Evolutionary conservation across 2,329 filamentous ascomycete genomes (phyloP), one percentile per base, ranked within the genome.

Genomic region (Rhynchosporium secalis): DNA sequence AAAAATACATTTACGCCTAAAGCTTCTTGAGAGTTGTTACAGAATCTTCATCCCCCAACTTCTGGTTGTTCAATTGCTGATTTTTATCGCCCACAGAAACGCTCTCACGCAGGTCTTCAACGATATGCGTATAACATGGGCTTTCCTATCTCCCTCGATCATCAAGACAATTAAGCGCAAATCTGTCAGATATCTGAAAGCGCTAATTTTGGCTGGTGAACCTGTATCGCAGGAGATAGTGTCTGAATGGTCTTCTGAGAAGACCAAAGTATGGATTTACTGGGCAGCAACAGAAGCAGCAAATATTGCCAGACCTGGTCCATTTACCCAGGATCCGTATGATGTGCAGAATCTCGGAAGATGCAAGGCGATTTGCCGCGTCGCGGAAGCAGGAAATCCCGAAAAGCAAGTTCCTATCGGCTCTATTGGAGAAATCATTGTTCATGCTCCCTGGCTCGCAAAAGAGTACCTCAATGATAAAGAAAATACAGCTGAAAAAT

Each of bases 381-480:
- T 70, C 36, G 63, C 61, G 8, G 61, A 66, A 28, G 36, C 56
- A 20, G 38, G 64, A 20, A 61, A 70, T 56, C 62, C 63, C 29
- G 52, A 66, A 41, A 41, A 29, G 15, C 52, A 69, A 26, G 56
- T 62, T 49, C 67, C 67, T 38, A 58, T 58, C 26, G 66, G 65
- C 13, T 62, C 60, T 13, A 48, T 69, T 3, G 67, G 67, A 26
- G 67, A 69, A 48, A 28, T 68, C 20, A 29, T 69, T 4, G 46
- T 69, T 20, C 62, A 66, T 64, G 83, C 82, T 0, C 83, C 84
- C 1, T 79, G 84, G 15, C 81, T 88, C 2, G 85, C 84, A 9
- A 76, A 82, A 38, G 85, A 84, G 33, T 88, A 88, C 62, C 74
- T 87, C 26, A 81, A 81, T 55, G 82, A 86, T 60, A 77, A 78